Base-by-base conservation (phyloP, 495 filamentous ascomycete species). In the Aspergillus carlsbadensis region DNA sequence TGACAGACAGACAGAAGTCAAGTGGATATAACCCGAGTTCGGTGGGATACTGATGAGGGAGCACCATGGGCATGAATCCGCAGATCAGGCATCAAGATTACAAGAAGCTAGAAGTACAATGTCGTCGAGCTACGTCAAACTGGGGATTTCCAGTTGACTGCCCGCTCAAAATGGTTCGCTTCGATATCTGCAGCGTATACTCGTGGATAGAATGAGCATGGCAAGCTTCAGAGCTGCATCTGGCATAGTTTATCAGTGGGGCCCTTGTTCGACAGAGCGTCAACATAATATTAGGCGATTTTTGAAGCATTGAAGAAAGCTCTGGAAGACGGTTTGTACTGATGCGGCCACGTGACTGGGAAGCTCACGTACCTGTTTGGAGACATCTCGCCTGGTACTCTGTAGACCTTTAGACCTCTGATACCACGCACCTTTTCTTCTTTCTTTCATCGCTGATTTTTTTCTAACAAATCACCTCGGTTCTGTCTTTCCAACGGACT, bases 361-460 rank as follows among this genome's bases (percentile, higher is more conserved):
- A 29, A 29, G 26, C 26, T 29, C 26, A 29, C 36, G 36, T 52
- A 42, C 33, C 48, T 52, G 24, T 52, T 42, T 22, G 20, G 14
- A n/a, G 49, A 40, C 36, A 40, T 42, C 49, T 52, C 20, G 31
- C 45, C 35, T 20, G 10, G 24, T n/a, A n/a, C n/a, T n/a, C n/a
- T n/a, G n/a, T 24, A 13, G 13, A 29, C 8, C 26, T 29, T 8
- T 8, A 29, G 20, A 37, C 34, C 39, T 17, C 17, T 2, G 14
- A 13, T 18, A 34, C 10, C 6, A 41, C 17, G 1, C 22, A 42
- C 49, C 26, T 42, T 34, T 10, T 7, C 13, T 42, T 5, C 49
- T 13, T 33, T 2, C 36, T 33, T 26, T 10, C 15, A 13, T 21
- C 13, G 18, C 41, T 43, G 20, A 43, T 18, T 8, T 13, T 13